These are phyloP conservation scores for Penicillium canariense DNA, from an alignment of 495 filamentous ascomycete genomes.

Conservation along the genomic window DNA sequence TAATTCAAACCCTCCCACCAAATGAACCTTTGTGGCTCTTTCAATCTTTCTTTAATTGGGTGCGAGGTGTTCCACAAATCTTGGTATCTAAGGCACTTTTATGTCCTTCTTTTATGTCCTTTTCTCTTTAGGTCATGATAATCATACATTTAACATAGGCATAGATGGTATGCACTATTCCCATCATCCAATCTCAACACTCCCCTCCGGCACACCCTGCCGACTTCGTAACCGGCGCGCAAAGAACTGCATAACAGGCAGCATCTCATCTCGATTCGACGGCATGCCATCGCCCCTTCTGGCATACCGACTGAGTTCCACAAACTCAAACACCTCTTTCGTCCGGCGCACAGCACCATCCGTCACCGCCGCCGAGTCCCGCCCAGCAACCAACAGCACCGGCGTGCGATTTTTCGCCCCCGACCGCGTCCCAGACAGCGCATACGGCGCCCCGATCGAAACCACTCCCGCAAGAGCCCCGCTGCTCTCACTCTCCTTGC, in stretches of 20 bases:
- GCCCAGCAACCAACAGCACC: constrained; percentile 68
- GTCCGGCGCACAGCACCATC: constrained; percentile 59
- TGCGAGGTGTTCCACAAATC: too few relatives aligned
- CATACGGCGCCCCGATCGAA: constrained; percentile 72
- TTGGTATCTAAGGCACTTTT: too few relatives aligned
- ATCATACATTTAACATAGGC: not conserved
- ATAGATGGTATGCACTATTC: too few relatives aligned
- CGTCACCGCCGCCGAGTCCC: constrained; percentile 60
- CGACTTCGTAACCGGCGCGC: constrained; percentile 69
- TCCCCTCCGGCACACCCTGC: constrained; percentile 58
- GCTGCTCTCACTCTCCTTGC: constrained; percentile 25
- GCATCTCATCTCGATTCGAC: constrained; percentile 75
- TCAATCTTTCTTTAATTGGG: too few relatives aligned
- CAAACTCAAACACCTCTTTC: constrained; percentile 65
- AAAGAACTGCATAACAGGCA: constrained; percentile 92
- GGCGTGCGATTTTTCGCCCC: constrained; percentile 62
- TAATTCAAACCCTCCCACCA: too few relatives aligned
- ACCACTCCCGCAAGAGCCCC: constrained; percentile 59
- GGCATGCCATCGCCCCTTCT: constrained; percentile 82
- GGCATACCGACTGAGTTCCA: constrained; percentile 73
- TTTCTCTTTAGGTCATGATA: not conserved
- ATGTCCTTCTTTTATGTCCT: too few relatives aligned
- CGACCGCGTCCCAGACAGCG: constrained; percentile 43
- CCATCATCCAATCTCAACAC: constrained; percentile 54
- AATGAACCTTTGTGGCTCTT: too few relatives aligned